These are phyloP conservation scores for Diutina neorugosa DNA, from an alignment of 1,139 yeast species.

Conservation along the genomic window DNA sequence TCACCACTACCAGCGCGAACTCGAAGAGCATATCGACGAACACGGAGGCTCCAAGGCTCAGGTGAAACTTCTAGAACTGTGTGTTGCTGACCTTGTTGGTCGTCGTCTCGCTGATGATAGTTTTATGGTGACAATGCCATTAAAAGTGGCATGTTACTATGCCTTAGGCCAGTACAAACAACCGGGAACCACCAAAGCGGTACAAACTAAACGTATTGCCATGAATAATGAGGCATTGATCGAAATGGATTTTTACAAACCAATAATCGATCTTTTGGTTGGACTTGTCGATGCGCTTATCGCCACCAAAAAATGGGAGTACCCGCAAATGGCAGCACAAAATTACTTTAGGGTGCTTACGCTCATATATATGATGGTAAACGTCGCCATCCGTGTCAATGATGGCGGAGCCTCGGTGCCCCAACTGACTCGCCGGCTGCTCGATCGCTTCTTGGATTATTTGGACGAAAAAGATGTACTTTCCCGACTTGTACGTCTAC, in stretches of 20 bases:
- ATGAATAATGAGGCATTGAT: background rate
- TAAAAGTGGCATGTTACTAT: background rate
- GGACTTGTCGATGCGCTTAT: background rate
- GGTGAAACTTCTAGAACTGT: background rate
- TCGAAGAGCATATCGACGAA: background rate
- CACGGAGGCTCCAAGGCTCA: background rate
- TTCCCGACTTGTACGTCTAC: conserved; percentile 17
- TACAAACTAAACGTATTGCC: background rate
- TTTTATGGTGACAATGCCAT: background rate
- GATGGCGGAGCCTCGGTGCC: conserved; percentile 23
- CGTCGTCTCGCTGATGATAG: background rate
- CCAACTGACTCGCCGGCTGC: background rate
- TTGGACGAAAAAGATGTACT: background rate
- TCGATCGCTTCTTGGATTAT: background rate
- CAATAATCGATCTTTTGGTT: background rate
- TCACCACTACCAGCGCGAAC: background rate
- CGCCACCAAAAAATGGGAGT: background rate
- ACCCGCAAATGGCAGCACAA: background rate
- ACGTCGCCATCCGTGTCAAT: conserved; percentile 11
- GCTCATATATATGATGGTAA: conserved; percentile 36
- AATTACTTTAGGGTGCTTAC: conserved; percentile 34
- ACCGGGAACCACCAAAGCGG: background rate
- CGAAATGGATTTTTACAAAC: background rate
- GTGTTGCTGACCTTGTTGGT: background rate
- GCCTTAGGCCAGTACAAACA: background rate